phyloP scores from a whole-genome alignment of 2,329 filamentous ascomycete species.

The Diaporthe helianthi region DNA sequence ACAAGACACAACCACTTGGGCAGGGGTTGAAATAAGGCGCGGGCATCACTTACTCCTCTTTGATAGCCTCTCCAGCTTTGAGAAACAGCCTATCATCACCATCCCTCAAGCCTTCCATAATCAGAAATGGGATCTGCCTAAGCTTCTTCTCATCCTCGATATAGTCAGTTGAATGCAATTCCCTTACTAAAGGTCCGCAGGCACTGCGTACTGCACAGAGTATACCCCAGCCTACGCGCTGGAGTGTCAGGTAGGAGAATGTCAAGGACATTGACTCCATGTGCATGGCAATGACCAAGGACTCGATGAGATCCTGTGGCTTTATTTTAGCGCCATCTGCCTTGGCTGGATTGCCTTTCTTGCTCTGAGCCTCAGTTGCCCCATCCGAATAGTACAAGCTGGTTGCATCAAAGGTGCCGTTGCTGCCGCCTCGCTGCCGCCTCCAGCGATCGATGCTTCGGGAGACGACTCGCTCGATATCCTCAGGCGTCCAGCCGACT shows the following conservation, averaged over 20 bases:
- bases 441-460: no score
- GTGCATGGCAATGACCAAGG: conserved; percentile 45
- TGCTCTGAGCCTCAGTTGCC: no score
- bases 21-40: no score
- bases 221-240: conserved; percentile 49
- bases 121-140: neutral
- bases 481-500: no score
- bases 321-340: conserved; percentile 24
- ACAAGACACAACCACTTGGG: no score
- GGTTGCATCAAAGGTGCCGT: no score
- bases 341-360: no score
- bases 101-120: neutral
- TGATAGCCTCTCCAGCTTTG: neutral
- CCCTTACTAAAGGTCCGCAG: conserved; percentile 42
- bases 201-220: conserved; percentile 44
- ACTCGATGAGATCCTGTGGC: conserved; percentile 41
- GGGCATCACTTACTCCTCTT: neutral
- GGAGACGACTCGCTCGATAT: no score
- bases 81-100: neutral
- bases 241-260: conserved; percentile 51
- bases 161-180: conserved; percentile 46
- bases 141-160: conserved; percentile 35
- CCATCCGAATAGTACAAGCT: no score
- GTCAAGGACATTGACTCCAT: conserved; percentile 46
- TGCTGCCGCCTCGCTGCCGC: no score